Base-by-base conservation (phyloP, 1,139 yeast species). In the Pichia sp. region DNA sequence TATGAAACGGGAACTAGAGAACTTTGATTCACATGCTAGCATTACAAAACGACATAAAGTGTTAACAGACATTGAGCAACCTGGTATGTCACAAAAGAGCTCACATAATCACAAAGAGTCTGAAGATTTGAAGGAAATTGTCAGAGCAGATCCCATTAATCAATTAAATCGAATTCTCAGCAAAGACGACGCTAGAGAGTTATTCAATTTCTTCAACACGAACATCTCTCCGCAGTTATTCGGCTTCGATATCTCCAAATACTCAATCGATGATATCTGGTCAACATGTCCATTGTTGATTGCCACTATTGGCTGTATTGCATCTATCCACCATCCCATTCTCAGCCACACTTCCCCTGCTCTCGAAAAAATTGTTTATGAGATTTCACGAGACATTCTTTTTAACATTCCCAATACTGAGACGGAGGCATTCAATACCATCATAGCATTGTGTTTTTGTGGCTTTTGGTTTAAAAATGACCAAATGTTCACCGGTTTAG, bases 391-490 rank as follows among this genome's bases (percentile, higher is more conserved):
- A 25, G 67, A 71, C n/a, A 66, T 80, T 5, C 58, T 82, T 19
- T 77, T 72, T 57, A 60, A 70, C 41, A 52, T 55, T 3, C 68
- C 72, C 16, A 56, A 57, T 8, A 58, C 60, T 18, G 83, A 79
- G 58, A 59, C 68, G 2, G 83, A 82, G 48, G 80, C 81, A 0
- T 79, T 79, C 62, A 79, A 82, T 60, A 79, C 84, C 1, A 79
- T 83, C 18, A 71, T 83, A 40, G 87, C 87, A 0, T 69, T 84
- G 44, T 75, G 83, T 25, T 75, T 84, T 36, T 83, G 87, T 58
- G 83, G 87, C 48, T 82, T 83, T 60, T 84, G 89, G 89, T 73
- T 84, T 46, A 76, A 84, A 9, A 78, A 82, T 55, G 76, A 82
- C 8, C 85, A 81, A 60, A 74, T 82, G 79, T 81, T 83, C 58